Percentiles rank a stretch among this genome's conserved stretches.
Conservation (phyloP, 495 filamentous ascomycete genomes). For the Neurospora sp. region DNA sequence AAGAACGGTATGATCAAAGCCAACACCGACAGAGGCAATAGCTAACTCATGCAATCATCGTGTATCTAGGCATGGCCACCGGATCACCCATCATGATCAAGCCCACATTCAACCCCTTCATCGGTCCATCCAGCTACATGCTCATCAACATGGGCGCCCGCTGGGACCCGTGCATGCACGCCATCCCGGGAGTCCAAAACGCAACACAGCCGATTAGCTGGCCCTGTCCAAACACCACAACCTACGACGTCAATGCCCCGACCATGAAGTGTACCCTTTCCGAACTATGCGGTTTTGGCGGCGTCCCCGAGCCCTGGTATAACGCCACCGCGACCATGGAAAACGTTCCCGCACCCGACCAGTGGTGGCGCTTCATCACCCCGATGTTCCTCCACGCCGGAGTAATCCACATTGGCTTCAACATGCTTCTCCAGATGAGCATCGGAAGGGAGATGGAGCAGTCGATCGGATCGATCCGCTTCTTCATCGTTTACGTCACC, state of each 20-base stretch:
- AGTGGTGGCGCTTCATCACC: slow-evolving; percentile 93
- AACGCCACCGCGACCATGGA: slow-evolving; percentile 19
- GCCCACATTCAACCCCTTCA: slow-evolving; percentile 90
- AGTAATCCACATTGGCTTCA: slow-evolving; percentile 89
- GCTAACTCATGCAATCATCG: not conserved
- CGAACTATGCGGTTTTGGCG: slow-evolving; percentile 71
- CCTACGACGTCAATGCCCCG: slow-evolving; percentile 29
- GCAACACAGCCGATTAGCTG: slow-evolving; percentile 32
- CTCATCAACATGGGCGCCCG: slow-evolving; percentile 95
- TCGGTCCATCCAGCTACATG: slow-evolving; percentile 81
- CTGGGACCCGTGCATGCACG: slow-evolving; percentile 92
- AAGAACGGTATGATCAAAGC: slow-evolving; percentile 54
- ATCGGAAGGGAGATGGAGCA: slow-evolving; percentile 86
- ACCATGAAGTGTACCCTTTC: slow-evolving; percentile 57
- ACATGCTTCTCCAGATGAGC: slow-evolving; percentile 79
- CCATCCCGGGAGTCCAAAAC: slow-evolving; percentile 54
- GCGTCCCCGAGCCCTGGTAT: slow-evolving; percentile 55
- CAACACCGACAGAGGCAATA: not conserved
- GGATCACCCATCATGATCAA: slow-evolving; percentile 74
- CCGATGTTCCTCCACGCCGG: slow-evolving; percentile 95
- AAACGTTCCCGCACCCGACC: slow-evolving; percentile 55
- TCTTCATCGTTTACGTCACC: slow-evolving; percentile 77
- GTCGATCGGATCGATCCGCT: slow-evolving; percentile 75
- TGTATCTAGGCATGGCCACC: slow-evolving; percentile 40
- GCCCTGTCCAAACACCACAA: slow-evolving; percentile 69